Percentiles rank a stretch among this genome's conserved stretches.
Conservation (phyloP, 129 eudicot genomes). For the Escallonia rubra region DNA sequence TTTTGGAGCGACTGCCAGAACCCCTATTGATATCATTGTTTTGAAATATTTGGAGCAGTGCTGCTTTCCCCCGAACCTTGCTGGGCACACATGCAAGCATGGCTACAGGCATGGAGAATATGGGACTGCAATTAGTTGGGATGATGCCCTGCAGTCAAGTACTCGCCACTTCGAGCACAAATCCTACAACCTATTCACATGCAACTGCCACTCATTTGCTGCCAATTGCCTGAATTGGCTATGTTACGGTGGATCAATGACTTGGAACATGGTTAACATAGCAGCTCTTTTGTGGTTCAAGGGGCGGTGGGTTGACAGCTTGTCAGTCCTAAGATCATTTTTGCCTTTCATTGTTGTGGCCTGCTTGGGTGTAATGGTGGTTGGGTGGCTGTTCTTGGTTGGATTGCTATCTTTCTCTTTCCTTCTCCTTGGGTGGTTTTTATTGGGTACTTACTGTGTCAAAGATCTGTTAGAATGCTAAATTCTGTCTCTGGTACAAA, state of each 20-base stretch:
- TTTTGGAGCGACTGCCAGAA: neutral
- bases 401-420: conserved; percentile 52
- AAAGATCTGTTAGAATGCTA: conserved; percentile 59
- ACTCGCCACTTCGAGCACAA: conserved; percentile 66
- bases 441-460: conserved; percentile 42
- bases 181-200: conserved; percentile 81
- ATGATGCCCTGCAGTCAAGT: conserved; percentile 61
- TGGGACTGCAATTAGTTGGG: conserved; percentile 84
- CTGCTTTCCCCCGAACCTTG: conserved; percentile 72
- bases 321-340: conserved; percentile 62
- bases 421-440: conserved; percentile 63
- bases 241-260: conserved; percentile 69
- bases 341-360: conserved; percentile 53
- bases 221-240: conserved; percentile 71
- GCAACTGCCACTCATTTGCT: conserved; percentile 82
- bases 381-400: conserved; percentile 79
- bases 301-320: conserved; percentile 67
- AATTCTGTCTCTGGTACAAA: neutral
- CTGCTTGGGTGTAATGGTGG: conserved; percentile 63
- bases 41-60: conserved; percentile 39
- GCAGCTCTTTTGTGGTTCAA: conserved; percentile 53
- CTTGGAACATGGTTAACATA: conserved; percentile 82
- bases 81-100: conserved; percentile 65
- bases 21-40: neutral
- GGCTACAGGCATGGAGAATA: conserved; percentile 63